These are phyloP conservation scores for Amaranthus palmeri DNA, from an alignment of 148 eudicot genomes.

Conservation along the genomic window DNA sequence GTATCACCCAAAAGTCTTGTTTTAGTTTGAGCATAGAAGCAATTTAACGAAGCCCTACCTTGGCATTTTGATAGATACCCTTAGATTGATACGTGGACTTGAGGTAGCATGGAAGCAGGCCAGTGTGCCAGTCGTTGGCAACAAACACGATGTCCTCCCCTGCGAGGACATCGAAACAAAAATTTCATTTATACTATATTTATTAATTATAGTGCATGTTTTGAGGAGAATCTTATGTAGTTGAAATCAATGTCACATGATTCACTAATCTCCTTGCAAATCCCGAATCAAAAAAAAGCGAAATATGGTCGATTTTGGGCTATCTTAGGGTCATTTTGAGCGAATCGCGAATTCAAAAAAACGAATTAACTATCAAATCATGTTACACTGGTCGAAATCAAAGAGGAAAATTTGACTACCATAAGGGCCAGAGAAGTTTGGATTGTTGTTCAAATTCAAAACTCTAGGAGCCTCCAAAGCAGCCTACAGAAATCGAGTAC, in stretches of 20 bases:
- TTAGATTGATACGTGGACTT: conserved; percentile 63
- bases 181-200: not conserved
- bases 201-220: not conserved
- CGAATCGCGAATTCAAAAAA: no score
- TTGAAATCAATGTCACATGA: not conserved
- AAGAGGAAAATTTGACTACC: conserved; percentile 36
- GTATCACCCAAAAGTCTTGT: not conserved
- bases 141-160: conserved; percentile 90
- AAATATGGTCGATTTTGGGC: no score
- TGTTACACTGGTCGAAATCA: not conserved
- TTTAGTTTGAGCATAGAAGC: not conserved
- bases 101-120: conserved; percentile 87
- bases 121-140: conserved; percentile 97
- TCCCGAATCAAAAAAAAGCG: no score
- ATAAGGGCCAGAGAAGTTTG: conserved; percentile 81
- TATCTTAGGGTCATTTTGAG: no score
- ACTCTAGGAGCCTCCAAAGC: conserved; percentile 91
- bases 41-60: conserved; percentile 30
- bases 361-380: no score
- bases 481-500: conserved; percentile 45
- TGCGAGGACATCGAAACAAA: conserved; percentile 20
- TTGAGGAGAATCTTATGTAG: not conserved
- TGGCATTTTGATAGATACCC: conserved; percentile 69
- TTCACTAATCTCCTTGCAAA: no score
- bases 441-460: conserved; percentile 59